phyloP scores from a whole-genome alignment of 257 asterid species.

The Lithospermum erythrorhizon region DNA sequence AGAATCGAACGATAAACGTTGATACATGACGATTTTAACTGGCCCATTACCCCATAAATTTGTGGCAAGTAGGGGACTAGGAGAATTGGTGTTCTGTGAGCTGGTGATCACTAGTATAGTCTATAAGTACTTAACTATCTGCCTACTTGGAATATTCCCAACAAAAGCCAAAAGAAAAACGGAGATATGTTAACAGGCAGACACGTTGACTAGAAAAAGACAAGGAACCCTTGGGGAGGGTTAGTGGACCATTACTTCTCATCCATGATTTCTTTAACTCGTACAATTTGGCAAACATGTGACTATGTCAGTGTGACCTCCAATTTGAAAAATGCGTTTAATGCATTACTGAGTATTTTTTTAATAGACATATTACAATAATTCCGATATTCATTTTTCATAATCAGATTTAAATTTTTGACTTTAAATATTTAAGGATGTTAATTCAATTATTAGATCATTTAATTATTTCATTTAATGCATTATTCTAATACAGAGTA shows the following conservation, averaged over 20 bases:
- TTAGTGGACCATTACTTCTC: constrained; percentile 4
- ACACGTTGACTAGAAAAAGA: neutral
- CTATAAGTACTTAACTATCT: constrained; percentile 10
- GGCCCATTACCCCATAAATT: no score
- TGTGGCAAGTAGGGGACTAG: constrained; percentile 1
- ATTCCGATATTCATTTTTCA: no score
- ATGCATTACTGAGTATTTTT: no score
- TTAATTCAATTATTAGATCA: no score
- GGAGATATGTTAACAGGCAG: neutral
- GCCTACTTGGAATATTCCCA: neutral
- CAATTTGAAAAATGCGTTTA: neutral
- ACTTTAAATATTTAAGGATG: no score
- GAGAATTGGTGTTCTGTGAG: constrained; percentile 7
- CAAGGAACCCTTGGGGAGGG: neutral
- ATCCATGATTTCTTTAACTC: neutral
- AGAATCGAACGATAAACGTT: no score
- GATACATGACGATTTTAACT: no score
- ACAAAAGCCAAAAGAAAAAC: neutral
- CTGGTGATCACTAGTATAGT: constrained; percentile 24
- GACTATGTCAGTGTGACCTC: neutral
- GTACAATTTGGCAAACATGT: constrained; percentile 5
- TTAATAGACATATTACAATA: no score
- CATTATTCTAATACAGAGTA: no score
- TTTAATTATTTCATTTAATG: no score
- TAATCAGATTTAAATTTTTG: no score